Base-by-base conservation (phyloP, 108 stramenopile genomes). In the Skeletonema grethae region DNA sequence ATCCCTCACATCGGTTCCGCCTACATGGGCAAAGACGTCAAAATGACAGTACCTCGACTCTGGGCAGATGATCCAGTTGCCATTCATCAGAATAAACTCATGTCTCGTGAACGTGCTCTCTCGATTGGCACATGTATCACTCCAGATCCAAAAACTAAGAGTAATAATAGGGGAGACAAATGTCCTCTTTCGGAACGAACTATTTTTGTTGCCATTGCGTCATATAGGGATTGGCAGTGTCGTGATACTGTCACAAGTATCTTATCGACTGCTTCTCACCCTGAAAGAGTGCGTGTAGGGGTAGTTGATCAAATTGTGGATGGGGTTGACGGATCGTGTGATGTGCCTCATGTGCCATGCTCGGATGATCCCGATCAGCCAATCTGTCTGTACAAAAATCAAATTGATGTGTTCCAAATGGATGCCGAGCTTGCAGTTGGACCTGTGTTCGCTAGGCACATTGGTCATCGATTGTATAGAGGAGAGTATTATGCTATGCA, bases 401-500 rank as follows among this genome's bases (percentile, higher is more conserved):
- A 83, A 58, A 53, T 85, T 15, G 78, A 85, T 69, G 78, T 85
- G 9, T 85, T 68, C 45, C 67, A 65, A 34, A 70, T 88, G 80
- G 83, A 82, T 24, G 87, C 87, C 0, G 36, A 61, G 28, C 35
- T 72, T 16, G 87, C 85, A 16, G 80, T 85, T 15, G 87, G 87
- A 10, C 87, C 87, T 5, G 85, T 86, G 3, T 84, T 85, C 56
- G 87, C 87, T 0, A 67, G 87, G 6, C 80, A 83, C 39, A 59
- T 88, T 7, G 87, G 87, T 3, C 69, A 83, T 64, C 59, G 87
- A 12, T 36, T 87, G 12, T 85, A 85, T 31, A 39, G 77, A 28
- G 88, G 87, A 41, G 89, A 93, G 78, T 87, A 88, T 48, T 93
- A 88, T 65, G 78, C 81, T 62, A 90, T 91, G 87, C 90, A 90